Conservation (phyloP, 768 basidiomycete genomes). For the Russula emetica region DNA sequence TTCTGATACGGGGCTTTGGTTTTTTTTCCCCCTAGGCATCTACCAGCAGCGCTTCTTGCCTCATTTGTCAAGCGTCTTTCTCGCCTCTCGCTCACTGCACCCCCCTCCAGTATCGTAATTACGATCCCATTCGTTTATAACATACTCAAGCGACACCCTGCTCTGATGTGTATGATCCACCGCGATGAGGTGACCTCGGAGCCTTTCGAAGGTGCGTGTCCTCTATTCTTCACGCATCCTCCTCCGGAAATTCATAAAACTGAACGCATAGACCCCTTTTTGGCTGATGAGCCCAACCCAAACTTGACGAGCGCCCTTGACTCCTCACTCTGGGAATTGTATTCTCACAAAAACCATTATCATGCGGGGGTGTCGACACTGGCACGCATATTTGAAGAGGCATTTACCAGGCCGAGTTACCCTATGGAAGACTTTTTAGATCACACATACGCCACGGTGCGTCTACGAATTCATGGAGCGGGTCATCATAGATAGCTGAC, state of each 20-base stretch:
- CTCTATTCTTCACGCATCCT: background rate
- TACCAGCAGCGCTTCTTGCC: conserved; percentile 87
- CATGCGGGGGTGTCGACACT: conserved; percentile 83
- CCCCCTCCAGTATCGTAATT: conserved; percentile 88
- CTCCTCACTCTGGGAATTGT: conserved; percentile 91
- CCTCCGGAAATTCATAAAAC: background rate
- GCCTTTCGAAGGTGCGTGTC: conserved; percentile 17
- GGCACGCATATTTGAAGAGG: conserved; percentile 79
- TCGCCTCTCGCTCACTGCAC: conserved; percentile 75
- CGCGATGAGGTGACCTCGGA: conserved; percentile 41
- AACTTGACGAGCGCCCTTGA: conserved; percentile 72
- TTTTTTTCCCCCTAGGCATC: conserved; percentile 49
- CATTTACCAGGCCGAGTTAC: conserved; percentile 91
- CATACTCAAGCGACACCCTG: conserved; percentile 85
- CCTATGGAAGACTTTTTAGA: conserved; percentile 95
- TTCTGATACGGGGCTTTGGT: background rate
- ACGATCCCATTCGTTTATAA: conserved; percentile 94
- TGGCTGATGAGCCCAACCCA: conserved; percentile 63
- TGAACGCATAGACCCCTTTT: conserved; percentile 57
- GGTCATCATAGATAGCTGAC: conserved; percentile 18
- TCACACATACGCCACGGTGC: conserved; percentile 81
- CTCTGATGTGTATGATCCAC: conserved; percentile 92
- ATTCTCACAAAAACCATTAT: conserved; percentile 76
- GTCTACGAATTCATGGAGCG: conserved; percentile 29
- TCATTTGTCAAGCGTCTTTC: conserved; percentile 92